Conservation (phyloP, 306 rosid genomes). For the Arachis stenosperma region DNA sequence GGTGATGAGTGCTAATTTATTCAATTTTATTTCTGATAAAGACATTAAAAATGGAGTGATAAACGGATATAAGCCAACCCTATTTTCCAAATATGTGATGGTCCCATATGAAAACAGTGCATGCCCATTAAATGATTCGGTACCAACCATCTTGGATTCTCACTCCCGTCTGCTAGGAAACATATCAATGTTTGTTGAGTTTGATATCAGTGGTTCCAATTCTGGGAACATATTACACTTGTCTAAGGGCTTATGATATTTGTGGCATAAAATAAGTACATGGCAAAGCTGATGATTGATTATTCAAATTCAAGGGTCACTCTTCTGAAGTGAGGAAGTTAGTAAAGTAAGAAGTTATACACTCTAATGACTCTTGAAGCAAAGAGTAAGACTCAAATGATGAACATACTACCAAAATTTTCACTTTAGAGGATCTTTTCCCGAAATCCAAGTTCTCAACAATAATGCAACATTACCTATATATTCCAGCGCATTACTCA, state of each 20-base stretch:
- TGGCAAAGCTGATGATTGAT: too few species aligned
- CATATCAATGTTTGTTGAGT: neutral
- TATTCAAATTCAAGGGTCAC: too few species aligned
- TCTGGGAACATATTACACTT: neutral
- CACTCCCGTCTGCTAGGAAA: neutral
- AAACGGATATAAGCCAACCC: neutral
- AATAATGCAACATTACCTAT: neutral
- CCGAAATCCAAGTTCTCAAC: neutral
- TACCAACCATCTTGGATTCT: slow-evolving; percentile 19
- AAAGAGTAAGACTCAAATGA: too few species aligned
- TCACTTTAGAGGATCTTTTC: too few species aligned
- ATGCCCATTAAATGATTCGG: neutral
- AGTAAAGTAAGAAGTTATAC: too few species aligned
- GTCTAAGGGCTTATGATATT: neutral
- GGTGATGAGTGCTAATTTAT: neutral
- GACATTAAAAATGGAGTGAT: neutral
- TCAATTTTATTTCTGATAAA: neutral
- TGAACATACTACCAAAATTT: too few species aligned
- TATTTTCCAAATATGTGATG: neutral
- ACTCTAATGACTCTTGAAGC: too few species aligned
- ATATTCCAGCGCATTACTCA: neutral
- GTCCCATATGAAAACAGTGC: neutral
- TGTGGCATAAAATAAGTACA: too few species aligned
- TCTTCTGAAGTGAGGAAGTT: too few species aligned
- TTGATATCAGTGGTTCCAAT: neutral